Conservation (phyloP, 1,284 basidiomycete genomes). For the Meira nashicola region DNA sequence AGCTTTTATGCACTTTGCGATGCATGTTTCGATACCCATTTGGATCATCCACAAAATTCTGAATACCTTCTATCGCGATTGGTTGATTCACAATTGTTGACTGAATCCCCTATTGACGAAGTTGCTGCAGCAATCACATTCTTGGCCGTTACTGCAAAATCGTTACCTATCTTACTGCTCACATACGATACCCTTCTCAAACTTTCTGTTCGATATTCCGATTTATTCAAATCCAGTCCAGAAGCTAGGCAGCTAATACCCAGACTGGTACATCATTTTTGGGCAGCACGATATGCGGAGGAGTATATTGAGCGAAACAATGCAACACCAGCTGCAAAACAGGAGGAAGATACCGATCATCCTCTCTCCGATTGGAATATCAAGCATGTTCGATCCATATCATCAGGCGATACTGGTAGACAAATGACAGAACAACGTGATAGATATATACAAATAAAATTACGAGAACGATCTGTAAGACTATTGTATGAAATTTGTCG, state of each 20-base stretch:
- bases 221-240: conserved; percentile 17
- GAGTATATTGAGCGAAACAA: conserved; percentile 24
- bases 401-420: not conserved
- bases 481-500: conserved; percentile 39
- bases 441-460: conserved; percentile 23
- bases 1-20: conserved; percentile 40
- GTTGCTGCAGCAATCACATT: conserved; percentile 27
- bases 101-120: conserved; percentile 24
- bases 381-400: not conserved
- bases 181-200: conserved; percentile 71
- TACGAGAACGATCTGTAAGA: conserved; percentile 55
- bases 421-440: conserved; percentile 3
- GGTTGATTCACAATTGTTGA: conserved; percentile 26
- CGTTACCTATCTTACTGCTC: conserved; percentile 78
- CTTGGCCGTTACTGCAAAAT: conserved; percentile 37
- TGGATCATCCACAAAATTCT: conserved; percentile 27
- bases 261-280: conserved; percentile 47
- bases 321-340: conserved; percentile 17
- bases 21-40: conserved; percentile 25
- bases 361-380: not conserved
- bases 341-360: conserved; percentile 10
- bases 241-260: conserved; percentile 32
- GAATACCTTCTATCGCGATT: conserved; percentile 34
- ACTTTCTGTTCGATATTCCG: conserved; percentile 59
- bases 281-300: conserved; percentile 49